Evolutionary conservation across 176 grass and related monocot species (phyloP), one percentile per base, ranked within the genome.

Genomic region (Carex myosuroides): DNA sequence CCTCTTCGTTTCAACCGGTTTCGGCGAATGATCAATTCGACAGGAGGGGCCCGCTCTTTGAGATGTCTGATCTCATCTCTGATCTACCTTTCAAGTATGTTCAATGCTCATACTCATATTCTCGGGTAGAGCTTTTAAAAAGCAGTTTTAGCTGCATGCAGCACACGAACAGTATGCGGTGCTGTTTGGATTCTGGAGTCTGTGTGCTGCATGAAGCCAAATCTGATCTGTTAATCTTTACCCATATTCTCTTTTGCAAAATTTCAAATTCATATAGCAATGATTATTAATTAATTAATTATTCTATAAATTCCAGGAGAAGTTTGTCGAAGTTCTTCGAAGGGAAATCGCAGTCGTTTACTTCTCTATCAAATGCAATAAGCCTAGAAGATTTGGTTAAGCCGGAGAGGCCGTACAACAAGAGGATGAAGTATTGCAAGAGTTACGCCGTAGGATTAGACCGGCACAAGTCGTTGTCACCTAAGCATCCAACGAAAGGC

Each of bases 331-430:
- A 71, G 58, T 94, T 94, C 89, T 94, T 94, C 79, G 79, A 91
- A 89, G 92, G 92, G 71, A 94, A 86, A 86, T 94, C 89, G 44
- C 89, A 91, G 85, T 94, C 92, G 41, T 94, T 94, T 65, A 88
- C 87, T 18, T 94, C 89, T 75, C 79, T 94, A 10, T 85, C 85
- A 26, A 88, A 88, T 35, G 92, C 85, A 2, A 85, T 29, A 4
- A 89, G 79, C 10, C 73, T 94, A 1, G 85, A 87, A 79, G 92
- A 94, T 82, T 86, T 94, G 79, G 80, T 90, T 16, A 94, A 94
- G 75, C 85, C 92, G 37, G 71, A 77, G 3, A 87, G 62, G 85
- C 61, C 32, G 37, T 65, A 17, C 80, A 82, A 68, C 60, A 94
- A 85, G 90, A 86, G 83, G 83, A 70, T 92, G 68, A 90, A 94